Conservation (phyloP, 257 asterid genomes). For the Coffea eugenioides region DNA sequence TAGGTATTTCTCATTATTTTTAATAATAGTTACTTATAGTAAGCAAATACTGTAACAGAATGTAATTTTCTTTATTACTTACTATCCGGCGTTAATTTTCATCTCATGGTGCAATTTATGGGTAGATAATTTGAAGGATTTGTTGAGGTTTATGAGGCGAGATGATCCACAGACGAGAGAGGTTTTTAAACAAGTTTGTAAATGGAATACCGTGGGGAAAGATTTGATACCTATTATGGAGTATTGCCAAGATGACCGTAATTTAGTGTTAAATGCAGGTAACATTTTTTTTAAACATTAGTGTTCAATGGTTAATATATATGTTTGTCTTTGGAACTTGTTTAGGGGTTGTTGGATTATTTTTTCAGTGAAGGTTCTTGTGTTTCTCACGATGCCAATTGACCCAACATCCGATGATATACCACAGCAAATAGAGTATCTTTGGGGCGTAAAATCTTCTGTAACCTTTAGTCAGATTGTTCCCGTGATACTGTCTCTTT, state of each 20-base stretch:
- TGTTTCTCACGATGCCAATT: conserved; percentile 89
- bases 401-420: conserved; percentile 76
- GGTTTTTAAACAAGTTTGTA: conserved; percentile 89
- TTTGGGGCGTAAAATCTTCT: conserved; percentile 80
- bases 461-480: conserved; percentile 56
- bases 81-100: background rate
- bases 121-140: conserved; percentile 87
- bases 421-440: conserved; percentile 80
- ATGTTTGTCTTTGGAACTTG: no score
- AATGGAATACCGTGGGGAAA: conserved; percentile 72
- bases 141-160: conserved; percentile 82
- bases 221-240: conserved; percentile 83
- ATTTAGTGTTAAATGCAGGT: conserved; percentile 81
- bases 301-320: background rate
- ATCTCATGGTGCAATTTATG: background rate
- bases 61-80: background rate
- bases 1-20: conserved; percentile 36
- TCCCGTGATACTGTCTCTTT: conserved; percentile 74
- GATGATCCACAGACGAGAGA: conserved; percentile 90
- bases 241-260: conserved; percentile 67
- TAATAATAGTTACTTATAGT: no score
- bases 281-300: background rate
- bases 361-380: conserved; percentile 82
- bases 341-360: background rate
- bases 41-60: background rate